These are phyloP conservation scores for Syncephalis fuscata DNA, from an alignment of 371 early-diverging fungal species.

Conservation along the genomic window DNA sequence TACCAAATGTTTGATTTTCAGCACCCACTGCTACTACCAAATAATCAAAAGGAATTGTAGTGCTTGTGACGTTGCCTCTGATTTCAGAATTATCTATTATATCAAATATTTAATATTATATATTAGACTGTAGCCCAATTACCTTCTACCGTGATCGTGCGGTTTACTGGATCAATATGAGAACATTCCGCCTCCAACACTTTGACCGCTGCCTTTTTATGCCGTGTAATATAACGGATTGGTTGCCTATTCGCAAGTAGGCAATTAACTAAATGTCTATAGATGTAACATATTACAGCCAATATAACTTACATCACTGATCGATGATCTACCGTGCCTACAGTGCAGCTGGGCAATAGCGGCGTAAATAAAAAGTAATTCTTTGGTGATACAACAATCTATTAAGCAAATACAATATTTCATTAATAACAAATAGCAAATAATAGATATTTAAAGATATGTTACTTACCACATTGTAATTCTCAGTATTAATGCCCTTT, in stretches of 20 bases:
- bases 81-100: conserved; percentile 47
- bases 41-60: conserved; percentile 67
- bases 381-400: conserved; percentile 63
- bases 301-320: conserved; percentile 35
- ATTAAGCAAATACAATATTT: background rate
- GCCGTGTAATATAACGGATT: conserved; percentile 37
- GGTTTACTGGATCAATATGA: conserved; percentile 11
- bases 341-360: conserved; percentile 54
- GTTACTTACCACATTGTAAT: conserved; percentile 54
- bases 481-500: conserved; percentile 49
- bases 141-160: conserved; percentile 18
- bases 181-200: conserved; percentile 21
- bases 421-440: background rate
- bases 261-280: too few relatives aligned
- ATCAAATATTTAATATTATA: background rate
- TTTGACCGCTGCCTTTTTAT: conserved; percentile 10
- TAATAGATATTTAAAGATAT: background rate
- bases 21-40: conserved; percentile 81
- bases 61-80: conserved; percentile 33
- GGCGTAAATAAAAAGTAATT: conserved; percentile 88
- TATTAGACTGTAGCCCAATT: conserved; percentile 9
- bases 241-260: conserved; percentile 26
- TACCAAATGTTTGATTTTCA: conserved; percentile 78
- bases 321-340: conserved; percentile 72
- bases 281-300: too few relatives aligned